phyloP scores from a whole-genome alignment of 2,329 filamentous ascomycete species.

The Aciculosporium take region DNA sequence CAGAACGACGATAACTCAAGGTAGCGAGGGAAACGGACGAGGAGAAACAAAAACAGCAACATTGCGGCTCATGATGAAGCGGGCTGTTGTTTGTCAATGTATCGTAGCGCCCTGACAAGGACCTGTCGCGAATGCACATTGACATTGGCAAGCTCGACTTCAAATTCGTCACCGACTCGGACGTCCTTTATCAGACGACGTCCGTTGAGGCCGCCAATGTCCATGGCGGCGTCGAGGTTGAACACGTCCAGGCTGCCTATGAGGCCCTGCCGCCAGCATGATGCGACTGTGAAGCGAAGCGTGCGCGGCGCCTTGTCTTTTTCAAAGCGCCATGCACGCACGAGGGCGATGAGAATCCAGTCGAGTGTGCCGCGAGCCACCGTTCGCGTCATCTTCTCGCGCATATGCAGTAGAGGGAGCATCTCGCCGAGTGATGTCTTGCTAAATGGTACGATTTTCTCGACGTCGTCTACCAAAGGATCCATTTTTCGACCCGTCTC shows the following conservation, averaged over 20 bases:
- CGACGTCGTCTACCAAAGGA: constrained; percentile 14
- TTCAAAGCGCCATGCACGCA: constrained; percentile 46
- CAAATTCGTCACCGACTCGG: constrained; percentile 36
- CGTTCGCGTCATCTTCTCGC: constrained; percentile 34
- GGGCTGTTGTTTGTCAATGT: constrained; percentile 8
- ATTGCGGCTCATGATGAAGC: background rate
- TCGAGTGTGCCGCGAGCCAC: constrained; percentile 31
- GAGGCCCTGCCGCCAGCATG: constrained; percentile 21
- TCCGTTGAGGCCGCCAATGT: constrained; percentile 22
- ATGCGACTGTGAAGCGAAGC: constrained; percentile 33
- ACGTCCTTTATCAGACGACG: constrained; percentile 28
- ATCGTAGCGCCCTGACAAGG: constrained; percentile 29
- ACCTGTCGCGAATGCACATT: constrained; percentile 34
- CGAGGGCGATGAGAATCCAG: constrained; percentile 45
- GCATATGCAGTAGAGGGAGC: constrained; percentile 36
- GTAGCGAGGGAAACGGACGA: too few species aligned
- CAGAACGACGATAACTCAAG: too few species aligned
- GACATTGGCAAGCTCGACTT: constrained; percentile 40
- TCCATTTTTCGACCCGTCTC: constrained; percentile 15
- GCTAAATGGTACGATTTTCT: constrained; percentile 32
- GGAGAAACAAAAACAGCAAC: background rate
- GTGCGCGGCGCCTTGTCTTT: constrained; percentile 28
- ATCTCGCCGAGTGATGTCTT: constrained; percentile 25
- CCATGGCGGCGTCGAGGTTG: constrained; percentile 28
- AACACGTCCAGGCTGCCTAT: constrained; percentile 37